Base-by-base conservation (phyloP, 1,139 yeast species). In the Nadsonia commutata region DNA sequence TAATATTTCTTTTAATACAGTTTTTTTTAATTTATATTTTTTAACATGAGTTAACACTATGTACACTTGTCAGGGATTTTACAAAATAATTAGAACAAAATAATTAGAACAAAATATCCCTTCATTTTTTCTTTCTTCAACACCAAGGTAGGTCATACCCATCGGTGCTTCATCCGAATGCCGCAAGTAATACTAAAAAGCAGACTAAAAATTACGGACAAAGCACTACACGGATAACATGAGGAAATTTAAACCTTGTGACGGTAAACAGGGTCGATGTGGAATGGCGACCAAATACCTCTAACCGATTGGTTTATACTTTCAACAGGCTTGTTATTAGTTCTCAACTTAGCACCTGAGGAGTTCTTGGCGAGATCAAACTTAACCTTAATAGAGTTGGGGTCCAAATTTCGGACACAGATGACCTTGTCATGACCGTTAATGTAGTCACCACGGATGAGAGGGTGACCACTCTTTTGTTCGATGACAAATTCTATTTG, bases 261-360 rank as follows among this genome's bases (percentile, higher is more conserved):
- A 64, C 94, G 76, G 57, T 67, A 68, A 36, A 68, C 67, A 60
- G 82, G 80, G 48, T 76, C 78, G 43, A 73, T 77, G 59, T 90
- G 96, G 68, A 90, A 71, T 45, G 98, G 98, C 41, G 96, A 85
- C 98, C 99, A 90, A 43, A 90, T 71, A 56, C 98, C 99, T 71
- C 99, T 80, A 17, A 90, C 90, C 42, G 94, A 80, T 48, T 74
- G 76, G 60, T 88, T 90, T 48, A 71, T 63, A 39, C 94, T 80
- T 60, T 76, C 73, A 38, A 90, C 97, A 52, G 81, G 80, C 51
- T 80, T 78, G 52, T 74, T 70, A 49, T 82, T 74, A 57, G 77
- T 78, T 51, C 70, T 65, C 47, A 82, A 58, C 43, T 75, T 70
- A 43, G 72, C 76, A 31, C 80, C 81, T 27, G 79, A 68, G 11